Base-by-base conservation (phyloP, 352 stramenopile genomes). In the Blastocystis sp. region DNA sequence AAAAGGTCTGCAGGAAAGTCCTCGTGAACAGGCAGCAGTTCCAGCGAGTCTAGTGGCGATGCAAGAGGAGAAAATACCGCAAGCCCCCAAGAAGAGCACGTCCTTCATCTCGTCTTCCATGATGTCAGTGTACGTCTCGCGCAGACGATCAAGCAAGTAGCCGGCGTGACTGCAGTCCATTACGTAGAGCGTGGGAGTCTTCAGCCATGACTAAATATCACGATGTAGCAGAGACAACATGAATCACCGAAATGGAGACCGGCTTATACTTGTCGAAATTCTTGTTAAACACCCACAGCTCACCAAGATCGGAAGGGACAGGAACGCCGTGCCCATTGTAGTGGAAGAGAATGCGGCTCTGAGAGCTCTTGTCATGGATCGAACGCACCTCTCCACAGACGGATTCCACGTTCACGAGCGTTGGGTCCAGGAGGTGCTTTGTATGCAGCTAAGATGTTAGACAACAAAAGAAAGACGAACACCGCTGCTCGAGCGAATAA, bases 281-380 rank as follows among this genome's bases (percentile, higher is more conserved):
- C 92, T 98, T 98, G 92, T 99, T 98, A 91, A 99, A 99, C 26
- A 99, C 95, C 97, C 97, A 99, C 73, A 99, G 95, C 90, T 99
- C 97, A 53, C 97, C 97, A 91, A 98, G 98, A 11, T 93, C 91
- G 8, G 96, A 98, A 26, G 95, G 96, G n/a, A 95, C 91, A 41
- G 97, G 97, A 23, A 99, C 97, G 55, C 98, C 98, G 91, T 99
- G 97, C 70, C 97, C 97, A 92, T 99, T 99, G 93, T 99, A 99
- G 92, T 99, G 98, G 79, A 99, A 95, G 23, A 99, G 90, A 23
- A 99, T 93, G 64, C 97, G 93, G 90, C 98, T 79, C 41, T 76
- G 43, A 11, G 66, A 64, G 37, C 47, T 29, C 9, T 77, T 64
- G n/a, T 88, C 77, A 54, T 11, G 53, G 26, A 34, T 79, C 3